Evolutionary conservation across 2,329 filamentous ascomycete species (phyloP), one percentile per base, ranked within the genome.

Genomic region (Fusarium sp.): DNA sequence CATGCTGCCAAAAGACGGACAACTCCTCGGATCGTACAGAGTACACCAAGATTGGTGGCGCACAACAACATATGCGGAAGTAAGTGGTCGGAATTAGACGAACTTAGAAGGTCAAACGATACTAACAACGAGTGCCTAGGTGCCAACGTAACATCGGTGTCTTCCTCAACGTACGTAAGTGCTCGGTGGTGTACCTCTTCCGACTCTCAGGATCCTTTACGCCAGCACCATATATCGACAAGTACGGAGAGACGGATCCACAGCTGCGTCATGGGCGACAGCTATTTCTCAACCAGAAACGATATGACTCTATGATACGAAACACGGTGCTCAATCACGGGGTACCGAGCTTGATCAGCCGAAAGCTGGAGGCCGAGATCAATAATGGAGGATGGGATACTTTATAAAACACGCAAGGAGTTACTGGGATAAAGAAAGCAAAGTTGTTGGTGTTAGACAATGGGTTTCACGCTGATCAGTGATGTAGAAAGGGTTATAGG

Each of bases 341-440:
- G 7, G 89, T 99, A 29, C 94, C 94, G 38, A 97, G 92, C 72
- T 90, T 94, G 48, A 97, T 99, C 78, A 93, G 92, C 70, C 87
- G 96, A 71, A 95, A 94, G 80, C 81, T 99, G 71, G 96, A 99
- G 83, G 92, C 93, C 16, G 96, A 99, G 79, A 94, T 98, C 46
- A 99, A 99, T 78, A 98, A 94, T 75, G 96, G 96, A 1, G 96
- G 96, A 0, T 99, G 96, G 96, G 96, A 99, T 83, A 98, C 90
- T 41, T 66, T 81, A 59, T 81, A 74, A 61, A 61, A 22, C 27
- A 46, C 16, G 29, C 22, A 40, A 27, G 30, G 40, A 47, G 56
- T 56, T 54, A 41, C 53, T 57, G 44, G 46, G 27, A 46, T 44
- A 32, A 56, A 29, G 27, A 41, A 44, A 48, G 40, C 18, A 53